Evolutionary conservation across 129 eudicot genomes (phyloP), one percentile per base, ranked within the genome.

Genomic region (Chrysanthemum lavandulifolium): DNA sequence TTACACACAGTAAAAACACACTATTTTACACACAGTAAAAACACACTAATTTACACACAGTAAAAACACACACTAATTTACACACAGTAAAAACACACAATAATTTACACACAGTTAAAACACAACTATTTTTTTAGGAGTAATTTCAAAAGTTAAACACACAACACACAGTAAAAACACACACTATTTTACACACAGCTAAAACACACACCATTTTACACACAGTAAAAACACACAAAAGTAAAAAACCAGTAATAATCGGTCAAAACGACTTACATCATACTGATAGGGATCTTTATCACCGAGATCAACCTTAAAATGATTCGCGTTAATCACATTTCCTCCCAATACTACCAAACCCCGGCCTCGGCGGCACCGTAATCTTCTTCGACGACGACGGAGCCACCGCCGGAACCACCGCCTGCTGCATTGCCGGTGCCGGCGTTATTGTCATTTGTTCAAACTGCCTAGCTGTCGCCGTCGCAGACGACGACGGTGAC

Each of bases 261-360:
- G 2, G 43, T 14, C 21, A 6, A 47, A 11, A 58, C 53, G 27
- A 19, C 89, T 72, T 69, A 92, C 98, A 80, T 90, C 96, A 4
- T 94, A 90, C 7, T 94, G 99, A 16, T 84, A 80, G 0, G 92
- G 71, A 65, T 90, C 96, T n/a, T 75, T 66, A 0, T 83, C 75
- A 0, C 89, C 80, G 5, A 88, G 76, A 33, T 82, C 61, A 23
- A 90, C 96, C 0, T 83, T 82, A 7, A 94, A 94, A 49, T 94
- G 99, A 36, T 94, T 94, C 1, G 99, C 99, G 47, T 68, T 74
- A 11, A 94, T 86, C 0, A 75, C 88, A 75, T 21, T 62, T 84
- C 7, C 61, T 12, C 0, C 99, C 99, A 0, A 36, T 7, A 0
- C 67, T 81, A 0, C 98, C 98, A 13, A 0, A 72, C 0, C 89